Evolutionary conservation across 2,329 filamentous ascomycete genomes (phyloP).

Genomic region (Aspergillus neoniger): DNA sequence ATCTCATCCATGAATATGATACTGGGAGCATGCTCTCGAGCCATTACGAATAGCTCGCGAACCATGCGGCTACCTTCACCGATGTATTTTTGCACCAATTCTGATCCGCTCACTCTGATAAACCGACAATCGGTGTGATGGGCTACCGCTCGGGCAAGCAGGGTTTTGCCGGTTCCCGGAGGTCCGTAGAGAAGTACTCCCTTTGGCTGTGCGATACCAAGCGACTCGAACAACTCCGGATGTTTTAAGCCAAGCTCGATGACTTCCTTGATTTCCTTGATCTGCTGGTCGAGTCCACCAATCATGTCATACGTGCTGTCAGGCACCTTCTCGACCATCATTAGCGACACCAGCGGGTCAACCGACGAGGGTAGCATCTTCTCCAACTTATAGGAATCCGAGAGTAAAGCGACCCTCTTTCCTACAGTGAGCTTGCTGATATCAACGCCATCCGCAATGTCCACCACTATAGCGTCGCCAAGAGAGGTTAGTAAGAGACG

Average conservation of each 20-base stretch:
- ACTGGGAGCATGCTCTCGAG: conserved; percentile 91
- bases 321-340: conserved; percentile 99
- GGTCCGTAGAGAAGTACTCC: conserved; percentile 95
- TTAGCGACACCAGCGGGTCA: conserved; percentile 95
- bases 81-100: conserved; percentile 98
- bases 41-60: conserved; percentile 98
- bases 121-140: conserved; percentile 99
- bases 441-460: conserved; percentile 92
- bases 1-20: conserved; percentile 99
- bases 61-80: conserved; percentile 98
- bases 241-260: conserved; percentile 98
- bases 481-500: conserved; percentile 13
- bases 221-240: conserved; percentile 97
- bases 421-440: conserved; percentile 93
- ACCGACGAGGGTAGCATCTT: conserved; percentile 98
- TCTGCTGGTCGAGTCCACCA: conserved; percentile 95
- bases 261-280: conserved; percentile 99
- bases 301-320: conserved; percentile 99
- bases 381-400: conserved; percentile 97
- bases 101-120: conserved; percentile 92
- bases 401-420: conserved; percentile 94
- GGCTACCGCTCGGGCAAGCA: conserved; percentile 90
- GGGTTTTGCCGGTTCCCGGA: conserved; percentile 94
- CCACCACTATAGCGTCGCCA: conserved; percentile 68
- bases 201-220: conserved; percentile 97